Percentiles rank a stretch among this genome's conserved stretches.
phyloP scores from a whole-genome alignment of 495 filamentous ascomycete species.

The Glarea lozoyensis region DNA sequence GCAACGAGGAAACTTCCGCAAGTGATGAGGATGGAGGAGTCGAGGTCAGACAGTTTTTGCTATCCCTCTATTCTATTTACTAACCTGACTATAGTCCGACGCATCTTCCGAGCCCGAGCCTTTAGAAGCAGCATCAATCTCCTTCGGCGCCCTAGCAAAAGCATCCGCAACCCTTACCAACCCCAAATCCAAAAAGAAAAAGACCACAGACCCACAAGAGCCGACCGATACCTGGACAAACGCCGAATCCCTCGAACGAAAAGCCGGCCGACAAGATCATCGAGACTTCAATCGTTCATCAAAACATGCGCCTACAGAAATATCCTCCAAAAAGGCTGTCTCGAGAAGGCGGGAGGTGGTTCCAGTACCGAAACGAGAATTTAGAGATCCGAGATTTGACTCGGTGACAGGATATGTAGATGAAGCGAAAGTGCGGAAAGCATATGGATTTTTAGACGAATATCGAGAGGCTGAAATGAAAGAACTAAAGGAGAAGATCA shows the following conservation, averaged over 20 bases:
- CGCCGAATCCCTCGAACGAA: constrained; percentile 30
- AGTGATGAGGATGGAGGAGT: constrained; percentile 7
- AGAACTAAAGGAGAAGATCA: constrained; percentile 55
- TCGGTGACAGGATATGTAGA: constrained; percentile 37
- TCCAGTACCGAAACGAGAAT: constrained; percentile 36
- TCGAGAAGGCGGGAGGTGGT: constrained; percentile 69
- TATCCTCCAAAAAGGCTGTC: constrained; percentile 74
- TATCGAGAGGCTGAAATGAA: constrained; percentile 75
- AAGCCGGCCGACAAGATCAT: constrained; percentile 26
- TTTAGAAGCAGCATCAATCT: constrained; percentile 43
- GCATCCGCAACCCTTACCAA: constrained; percentile 59
- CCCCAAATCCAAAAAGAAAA: constrained; percentile 4
- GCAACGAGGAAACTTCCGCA: constrained; percentile 10
- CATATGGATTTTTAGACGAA: constrained; percentile 79
- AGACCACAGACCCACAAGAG: constrained; percentile 25
- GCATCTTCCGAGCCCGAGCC: constrained; percentile 19
- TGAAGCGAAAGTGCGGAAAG: constrained; percentile 46
- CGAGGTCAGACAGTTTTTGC: no score
- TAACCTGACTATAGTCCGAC: no score
- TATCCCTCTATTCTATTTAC: no score
- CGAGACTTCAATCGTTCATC: constrained; percentile 45
- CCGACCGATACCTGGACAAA: constrained; percentile 14
- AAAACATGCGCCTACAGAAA: constrained; percentile 81
- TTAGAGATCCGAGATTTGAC: constrained; percentile 87
- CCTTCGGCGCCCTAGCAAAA: constrained; percentile 81